A percentile compares a stretch with the other conserved stretches of the same genome.
Evolutionary conservation across 2,329 filamentous ascomycete species (phyloP).

Genomic region (Ascocoryne sarcoides): DNA sequence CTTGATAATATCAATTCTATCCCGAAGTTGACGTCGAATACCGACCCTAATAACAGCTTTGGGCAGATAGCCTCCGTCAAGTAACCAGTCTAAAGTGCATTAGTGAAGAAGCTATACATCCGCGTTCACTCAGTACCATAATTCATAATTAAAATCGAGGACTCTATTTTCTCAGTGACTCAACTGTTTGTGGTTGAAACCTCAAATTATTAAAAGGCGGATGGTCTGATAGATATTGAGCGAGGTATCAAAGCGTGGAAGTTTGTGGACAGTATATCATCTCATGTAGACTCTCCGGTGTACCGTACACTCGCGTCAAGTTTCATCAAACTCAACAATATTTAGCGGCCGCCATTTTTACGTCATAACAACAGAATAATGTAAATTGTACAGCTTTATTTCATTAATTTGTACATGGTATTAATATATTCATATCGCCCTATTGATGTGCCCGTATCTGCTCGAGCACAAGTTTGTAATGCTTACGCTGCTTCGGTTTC

Average conservation of each 20-base stretch:
- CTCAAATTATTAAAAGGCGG: conserved; percentile 1
- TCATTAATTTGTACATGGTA: not conserved
- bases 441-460: conserved; percentile 39
- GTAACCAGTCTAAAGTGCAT: conserved; percentile 40
- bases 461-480: conserved; percentile 76
- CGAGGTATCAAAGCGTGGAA: no score
- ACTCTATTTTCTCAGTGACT: no score
- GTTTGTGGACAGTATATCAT: conserved; percentile 17
- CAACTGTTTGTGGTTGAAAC: not conserved
- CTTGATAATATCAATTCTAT: conserved; percentile 48
- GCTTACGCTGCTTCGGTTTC: conserved; percentile 68
- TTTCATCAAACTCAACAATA: conserved; percentile 1
- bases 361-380: no score
- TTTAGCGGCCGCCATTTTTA: no score
- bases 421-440: not conserved
- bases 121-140: conserved; percentile 16
- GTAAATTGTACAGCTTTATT: no score
- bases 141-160: conserved; percentile 21
- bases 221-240: conserved; percentile 4
- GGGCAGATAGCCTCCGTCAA: conserved; percentile 59
- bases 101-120: conserved; percentile 6
- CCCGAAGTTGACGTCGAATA: conserved; percentile 56
- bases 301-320: conserved; percentile 14
- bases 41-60: conserved; percentile 53
- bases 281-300: conserved; percentile 10